Evolutionary conservation across 1,139 yeast genomes (phyloP).

Genomic region (Ogataea hybrid): DNA sequence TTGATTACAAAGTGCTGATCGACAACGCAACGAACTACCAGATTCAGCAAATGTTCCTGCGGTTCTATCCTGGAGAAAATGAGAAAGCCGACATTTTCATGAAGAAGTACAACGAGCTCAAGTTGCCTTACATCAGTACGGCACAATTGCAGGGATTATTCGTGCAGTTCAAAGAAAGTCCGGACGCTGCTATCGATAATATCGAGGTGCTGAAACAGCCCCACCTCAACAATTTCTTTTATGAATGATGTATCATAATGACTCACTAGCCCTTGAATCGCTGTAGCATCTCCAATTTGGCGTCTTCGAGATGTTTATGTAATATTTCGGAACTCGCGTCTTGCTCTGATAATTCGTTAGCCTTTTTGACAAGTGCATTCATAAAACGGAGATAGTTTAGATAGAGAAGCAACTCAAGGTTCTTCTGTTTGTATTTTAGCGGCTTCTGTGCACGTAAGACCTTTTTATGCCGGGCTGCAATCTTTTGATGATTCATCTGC

Average conservation of each 20-base stretch:
- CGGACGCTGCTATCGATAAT: slow-evolving; percentile 72
- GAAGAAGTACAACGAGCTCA: slow-evolving; percentile 45
- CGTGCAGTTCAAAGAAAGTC: slow-evolving; percentile 86
- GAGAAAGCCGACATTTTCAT: slow-evolving; percentile 66
- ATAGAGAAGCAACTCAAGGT: slow-evolving; percentile 39
- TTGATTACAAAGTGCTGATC: slow-evolving; percentile 77
- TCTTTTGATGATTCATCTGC: slow-evolving; percentile 14
- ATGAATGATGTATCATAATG: slow-evolving; percentile 22
- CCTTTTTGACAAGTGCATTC: slow-evolving; percentile 37
- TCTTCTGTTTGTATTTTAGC: slow-evolving; percentile 20
- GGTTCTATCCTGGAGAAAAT: slow-evolving; percentile 73
- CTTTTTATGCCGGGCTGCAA: slow-evolving; percentile 13
- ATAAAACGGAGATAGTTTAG: slow-evolving; percentile 48
- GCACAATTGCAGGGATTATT: slow-evolving; percentile 96
- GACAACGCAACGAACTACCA: slow-evolving; percentile 86
- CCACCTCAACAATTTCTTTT: slow-evolving; percentile 32
- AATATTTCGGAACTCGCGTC: slow-evolving; percentile 40
- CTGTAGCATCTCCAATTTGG: slow-evolving; percentile 29
- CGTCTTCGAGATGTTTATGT: slow-evolving; percentile 34
- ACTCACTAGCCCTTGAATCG: slow-evolving; percentile 27
- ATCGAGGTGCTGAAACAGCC: slow-evolving; percentile 43
- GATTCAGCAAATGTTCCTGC: slow-evolving; percentile 76
- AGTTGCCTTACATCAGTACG: slow-evolving; percentile 66
- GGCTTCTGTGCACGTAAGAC: slow-evolving; percentile 7
- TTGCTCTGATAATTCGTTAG: slow-evolving; percentile 32